Evolutionary conservation across 805 yeast species (phyloP).

Genomic region (Starmerella floris): DNA sequence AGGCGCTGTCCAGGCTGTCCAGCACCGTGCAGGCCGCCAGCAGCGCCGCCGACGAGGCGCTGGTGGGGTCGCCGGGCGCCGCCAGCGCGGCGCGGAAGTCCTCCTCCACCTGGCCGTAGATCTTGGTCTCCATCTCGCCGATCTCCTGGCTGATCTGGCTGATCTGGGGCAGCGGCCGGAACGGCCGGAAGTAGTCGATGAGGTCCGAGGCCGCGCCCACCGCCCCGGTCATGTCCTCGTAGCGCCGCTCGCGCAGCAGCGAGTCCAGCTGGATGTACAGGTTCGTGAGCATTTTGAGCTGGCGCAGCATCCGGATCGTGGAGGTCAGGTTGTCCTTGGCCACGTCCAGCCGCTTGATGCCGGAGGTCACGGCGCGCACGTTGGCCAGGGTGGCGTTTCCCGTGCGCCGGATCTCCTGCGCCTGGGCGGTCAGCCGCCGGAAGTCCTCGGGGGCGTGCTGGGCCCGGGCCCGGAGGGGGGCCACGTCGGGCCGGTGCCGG

Average conservation of each 20-base stretch:
- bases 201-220: slow-evolving; percentile 63
- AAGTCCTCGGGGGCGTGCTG: slow-evolving; percentile 27
- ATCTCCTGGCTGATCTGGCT: slow-evolving; percentile 51
- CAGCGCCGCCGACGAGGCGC: slow-evolving; percentile 2
- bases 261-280: slow-evolving; percentile 51
- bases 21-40: slow-evolving; percentile 55
- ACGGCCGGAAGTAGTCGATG: slow-evolving; percentile 59
- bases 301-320: slow-evolving; percentile 73
- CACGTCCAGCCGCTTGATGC: slow-evolving; percentile 64
- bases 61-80: not conserved
- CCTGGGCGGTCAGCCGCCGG: slow-evolving; percentile 19
- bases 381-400: slow-evolving; percentile 17
- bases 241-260: slow-evolving; percentile 35
- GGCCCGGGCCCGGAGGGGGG: slow-evolving; percentile 24
- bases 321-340: slow-evolving; percentile 72
- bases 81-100: slow-evolving; percentile 41
- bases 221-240: slow-evolving; percentile 43
- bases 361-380: slow-evolving; percentile 44
- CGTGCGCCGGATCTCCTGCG: slow-evolving; percentile 12
- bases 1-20: slow-evolving; percentile 35
- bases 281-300: slow-evolving; percentile 71
- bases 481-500: slow-evolving; percentile 28
- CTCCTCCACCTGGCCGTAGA: slow-evolving; percentile 55
- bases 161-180: slow-evolving; percentile 70
- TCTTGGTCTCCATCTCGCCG: slow-evolving; percentile 42